Evolutionary conservation across 768 basidiomycete species (phyloP).

Genomic region (Macrolepiota dolichaula): DNA sequence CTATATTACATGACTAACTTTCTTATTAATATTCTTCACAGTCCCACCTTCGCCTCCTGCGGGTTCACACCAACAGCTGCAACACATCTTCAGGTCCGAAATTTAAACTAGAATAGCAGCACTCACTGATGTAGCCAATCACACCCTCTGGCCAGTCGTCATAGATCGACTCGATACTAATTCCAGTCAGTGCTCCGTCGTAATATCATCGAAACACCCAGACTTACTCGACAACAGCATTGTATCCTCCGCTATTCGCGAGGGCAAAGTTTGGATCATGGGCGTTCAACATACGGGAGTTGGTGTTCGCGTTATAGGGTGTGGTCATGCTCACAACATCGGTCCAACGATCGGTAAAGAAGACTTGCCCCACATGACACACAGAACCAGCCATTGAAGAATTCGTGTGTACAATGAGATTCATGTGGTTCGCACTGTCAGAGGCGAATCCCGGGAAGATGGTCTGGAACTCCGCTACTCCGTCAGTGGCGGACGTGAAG

Average conservation of each 20-base stretch:
- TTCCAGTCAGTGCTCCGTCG: neutral
- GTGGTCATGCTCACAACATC: slow-evolving; percentile 21
- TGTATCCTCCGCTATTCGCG: slow-evolving; percentile 22
- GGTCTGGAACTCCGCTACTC: slow-evolving; percentile 28
- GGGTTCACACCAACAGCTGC: slow-evolving; percentile 26
- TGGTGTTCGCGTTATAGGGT: slow-evolving; percentile 25
- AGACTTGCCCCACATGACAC: slow-evolving; percentile 32
- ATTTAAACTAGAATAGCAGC: neutral
- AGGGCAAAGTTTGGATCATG: slow-evolving; percentile 23
- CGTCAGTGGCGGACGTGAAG: slow-evolving; percentile 23
- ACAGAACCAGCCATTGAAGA: slow-evolving; percentile 25
- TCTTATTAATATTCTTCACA: neutral
- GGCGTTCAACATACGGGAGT: slow-evolving; percentile 23
- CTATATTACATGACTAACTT: neutral
- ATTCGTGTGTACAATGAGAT: slow-evolving; percentile 29
- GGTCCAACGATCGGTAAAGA: slow-evolving; percentile 30
- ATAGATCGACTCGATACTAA: slow-evolving; percentile 21
- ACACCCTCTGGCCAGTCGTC: slow-evolving; percentile 29
- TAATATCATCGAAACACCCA: neutral
- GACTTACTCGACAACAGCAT: slow-evolving; percentile 23
- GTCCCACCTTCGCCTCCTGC: slow-evolving; percentile 6
- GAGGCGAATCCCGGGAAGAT: slow-evolving; percentile 29
- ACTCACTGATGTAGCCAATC: slow-evolving; percentile 25
- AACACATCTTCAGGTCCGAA: neutral
- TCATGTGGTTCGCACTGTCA: slow-evolving; percentile 31